Evolutionary conservation across 441 rosid genomes (phyloP), one percentile per base, ranked within the genome.

Genomic region (Euphorbia celastroides): DNA sequence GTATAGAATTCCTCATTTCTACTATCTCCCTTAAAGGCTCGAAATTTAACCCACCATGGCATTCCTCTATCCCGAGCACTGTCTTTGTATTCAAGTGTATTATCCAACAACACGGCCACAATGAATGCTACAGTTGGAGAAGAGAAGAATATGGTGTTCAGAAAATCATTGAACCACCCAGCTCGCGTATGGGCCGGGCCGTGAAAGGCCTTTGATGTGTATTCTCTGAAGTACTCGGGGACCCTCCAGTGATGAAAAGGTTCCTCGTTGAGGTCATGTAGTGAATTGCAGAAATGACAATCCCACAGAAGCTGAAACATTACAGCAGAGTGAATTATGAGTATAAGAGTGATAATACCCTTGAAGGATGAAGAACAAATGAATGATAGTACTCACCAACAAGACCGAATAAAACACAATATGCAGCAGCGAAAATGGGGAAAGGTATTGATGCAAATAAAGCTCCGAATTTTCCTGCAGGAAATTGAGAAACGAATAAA

Each of bases 81-180:
- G 32, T 92, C 92, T 82, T 90, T 92, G 78, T 90, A 90, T 27
- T 95, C 99, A 1, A 95, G 84, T 12, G 99, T 95, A 62, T 92
- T 92, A 84, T 95, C 99, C 56, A 95, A 74, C 87, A 95, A 86
- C 57, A 95, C 92, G 5, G 89, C 84, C 1, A 90, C 78, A 10
- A 95, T 82, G 70, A 95, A 38, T 1, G 99, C 95, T 2, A 95
- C 98, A 31, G 96, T 90, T 6, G 98, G 95, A 17, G 99, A 81
- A 44, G 99, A 92, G 73, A 76, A 82, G 92, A 95, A 95, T 81
- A 95, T 87, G 50, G 98, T 90, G 64, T 95, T 95, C 75, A 95
- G 82, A 85, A 87, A 95, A 80, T 95, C 98, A 81, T 95, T 92
- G 83, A 92, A 95, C 99, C 99, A 95, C 82, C 85, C 92, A 66